These are phyloP conservation scores for Talaromyces amestolkiae DNA, from an alignment of 2,329 filamentous ascomycete species.

Conservation along the genomic window DNA sequence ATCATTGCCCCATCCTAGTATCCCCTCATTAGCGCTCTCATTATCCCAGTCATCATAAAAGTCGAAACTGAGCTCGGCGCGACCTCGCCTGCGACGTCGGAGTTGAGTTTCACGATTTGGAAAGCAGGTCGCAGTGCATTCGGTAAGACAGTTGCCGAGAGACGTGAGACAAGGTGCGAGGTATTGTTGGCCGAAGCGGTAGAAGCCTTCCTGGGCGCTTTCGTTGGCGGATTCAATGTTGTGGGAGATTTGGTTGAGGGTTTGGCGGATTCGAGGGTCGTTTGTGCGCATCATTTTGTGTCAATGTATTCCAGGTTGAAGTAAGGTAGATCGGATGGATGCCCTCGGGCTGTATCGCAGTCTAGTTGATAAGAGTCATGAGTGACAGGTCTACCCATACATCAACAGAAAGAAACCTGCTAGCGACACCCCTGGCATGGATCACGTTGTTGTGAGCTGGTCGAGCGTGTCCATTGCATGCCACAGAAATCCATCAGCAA, in stretches of 20 bases:
- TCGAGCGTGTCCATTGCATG: neutral
- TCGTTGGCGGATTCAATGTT: conserved; percentile 89
- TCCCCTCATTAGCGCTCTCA: conserved; percentile 55
- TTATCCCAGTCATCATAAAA: conserved; percentile 98
- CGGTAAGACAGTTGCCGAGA: conserved; percentile 63
- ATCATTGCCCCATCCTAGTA: conserved; percentile 76
- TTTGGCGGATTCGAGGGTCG: conserved; percentile 87
- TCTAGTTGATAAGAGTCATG: neutral
- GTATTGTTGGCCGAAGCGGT: conserved; percentile 82
- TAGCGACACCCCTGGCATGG: neutral
- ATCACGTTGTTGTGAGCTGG: neutral
- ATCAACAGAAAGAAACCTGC: neutral
- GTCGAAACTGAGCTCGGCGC: conserved; percentile 83
- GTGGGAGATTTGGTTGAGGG: conserved; percentile 87
- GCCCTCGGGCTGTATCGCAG: neutral
- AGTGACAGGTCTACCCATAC: neutral
- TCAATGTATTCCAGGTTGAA: neutral
- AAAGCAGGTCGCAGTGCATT: conserved; percentile 65
- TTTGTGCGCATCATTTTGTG: conserved; percentile 56
- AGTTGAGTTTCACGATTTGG: conserved; percentile 72
- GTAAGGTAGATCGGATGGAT: neutral
- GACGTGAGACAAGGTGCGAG: conserved; percentile 75
- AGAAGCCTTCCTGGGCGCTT: conserved; percentile 85
- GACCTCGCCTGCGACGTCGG: conserved; percentile 62
- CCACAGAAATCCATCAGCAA: neutral